Evolutionary conservation across 306 rosid species (phyloP).

Genomic region (Vigna reflexopilosa): DNA sequence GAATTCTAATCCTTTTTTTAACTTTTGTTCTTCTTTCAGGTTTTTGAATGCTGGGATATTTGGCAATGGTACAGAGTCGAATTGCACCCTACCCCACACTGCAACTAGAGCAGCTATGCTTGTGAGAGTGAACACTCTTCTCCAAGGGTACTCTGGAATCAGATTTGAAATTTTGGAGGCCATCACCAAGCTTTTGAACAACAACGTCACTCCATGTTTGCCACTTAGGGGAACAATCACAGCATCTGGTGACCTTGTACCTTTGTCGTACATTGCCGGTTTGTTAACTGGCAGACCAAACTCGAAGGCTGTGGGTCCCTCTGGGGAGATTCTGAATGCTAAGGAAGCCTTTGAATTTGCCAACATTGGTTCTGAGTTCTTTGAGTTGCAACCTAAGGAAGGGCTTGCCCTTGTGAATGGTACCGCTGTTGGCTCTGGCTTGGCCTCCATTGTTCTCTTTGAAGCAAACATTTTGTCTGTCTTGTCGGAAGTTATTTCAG

Average conservation of each 20-base stretch:
- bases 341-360: slow-evolving; percentile 69
- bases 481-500: slow-evolving; percentile 76
- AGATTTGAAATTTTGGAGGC: slow-evolving; percentile 88
- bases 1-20: not conserved
- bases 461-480: slow-evolving; percentile 76
- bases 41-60: slow-evolving; percentile 92
- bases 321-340: slow-evolving; percentile 65
- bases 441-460: slow-evolving; percentile 85
- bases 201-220: slow-evolving; percentile 74
- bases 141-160: slow-evolving; percentile 93
- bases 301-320: slow-evolving; percentile 74
- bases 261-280: slow-evolving; percentile 90
- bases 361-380: slow-evolving; percentile 63
- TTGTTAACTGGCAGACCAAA: slow-evolving; percentile 79
- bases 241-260: slow-evolving; percentile 90
- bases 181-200: slow-evolving; percentile 72
- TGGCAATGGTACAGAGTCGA: slow-evolving; percentile 71
- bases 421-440: slow-evolving; percentile 91
- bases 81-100: slow-evolving; percentile 74
- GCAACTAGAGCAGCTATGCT: slow-evolving; percentile 89
- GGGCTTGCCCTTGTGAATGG: slow-evolving; percentile 94
- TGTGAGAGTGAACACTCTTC: slow-evolving; percentile 88
- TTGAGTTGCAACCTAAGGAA: slow-evolving; percentile 91
- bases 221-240: slow-evolving; percentile 91
- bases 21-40: slow-evolving; percentile 42